Conservation (phyloP, 2,329 filamentous ascomycete species). For the Aspergillus melleus region DNA sequence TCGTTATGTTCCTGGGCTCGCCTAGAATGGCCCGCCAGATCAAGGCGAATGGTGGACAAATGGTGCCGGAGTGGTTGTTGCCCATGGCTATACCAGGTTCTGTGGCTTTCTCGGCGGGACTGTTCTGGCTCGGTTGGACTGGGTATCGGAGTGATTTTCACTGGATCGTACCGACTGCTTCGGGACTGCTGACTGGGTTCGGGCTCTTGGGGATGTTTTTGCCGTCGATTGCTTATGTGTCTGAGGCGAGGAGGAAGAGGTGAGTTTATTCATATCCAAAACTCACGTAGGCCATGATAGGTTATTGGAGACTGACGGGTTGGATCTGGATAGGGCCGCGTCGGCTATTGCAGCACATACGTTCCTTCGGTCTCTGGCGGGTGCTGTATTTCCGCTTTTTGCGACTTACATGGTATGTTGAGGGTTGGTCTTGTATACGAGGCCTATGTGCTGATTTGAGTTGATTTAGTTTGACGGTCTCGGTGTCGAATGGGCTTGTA, state of each 20-base stretch:
- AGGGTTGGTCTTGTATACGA: neutral
- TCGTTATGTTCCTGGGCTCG: slow-evolving; percentile 56
- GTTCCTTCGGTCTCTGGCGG: slow-evolving; percentile 42
- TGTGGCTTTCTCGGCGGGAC: slow-evolving; percentile 56
- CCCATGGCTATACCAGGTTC: slow-evolving; percentile 55
- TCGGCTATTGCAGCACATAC: slow-evolving; percentile 58
- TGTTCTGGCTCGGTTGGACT: slow-evolving; percentile 72
- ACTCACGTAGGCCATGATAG: too few species aligned
- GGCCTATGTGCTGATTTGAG: neutral
- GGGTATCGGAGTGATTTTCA: slow-evolving; percentile 50
- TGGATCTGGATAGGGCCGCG: slow-evolving; percentile 40
- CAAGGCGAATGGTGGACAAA: slow-evolving; percentile 64
- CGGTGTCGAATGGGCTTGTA: slow-evolving; percentile 3
- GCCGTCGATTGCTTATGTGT: slow-evolving; percentile 58
- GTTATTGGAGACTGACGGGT: too few species aligned
- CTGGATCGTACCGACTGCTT: slow-evolving; percentile 41
- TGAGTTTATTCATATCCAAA: slow-evolving; percentile 16
- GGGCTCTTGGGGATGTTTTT: slow-evolving; percentile 60
- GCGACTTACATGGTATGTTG: slow-evolving; percentile 2
- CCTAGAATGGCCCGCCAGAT: slow-evolving; percentile 51
- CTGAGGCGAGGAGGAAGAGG: slow-evolving; percentile 59
- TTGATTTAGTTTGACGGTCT: neutral
- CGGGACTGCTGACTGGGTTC: slow-evolving; percentile 56
- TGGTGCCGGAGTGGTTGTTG: slow-evolving; percentile 58
- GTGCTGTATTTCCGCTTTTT: slow-evolving; percentile 39